These are phyloP conservation scores for Trichopus zeylanicus DNA, from an alignment of 116 monocot genomes.

Conservation along the genomic window DNA sequence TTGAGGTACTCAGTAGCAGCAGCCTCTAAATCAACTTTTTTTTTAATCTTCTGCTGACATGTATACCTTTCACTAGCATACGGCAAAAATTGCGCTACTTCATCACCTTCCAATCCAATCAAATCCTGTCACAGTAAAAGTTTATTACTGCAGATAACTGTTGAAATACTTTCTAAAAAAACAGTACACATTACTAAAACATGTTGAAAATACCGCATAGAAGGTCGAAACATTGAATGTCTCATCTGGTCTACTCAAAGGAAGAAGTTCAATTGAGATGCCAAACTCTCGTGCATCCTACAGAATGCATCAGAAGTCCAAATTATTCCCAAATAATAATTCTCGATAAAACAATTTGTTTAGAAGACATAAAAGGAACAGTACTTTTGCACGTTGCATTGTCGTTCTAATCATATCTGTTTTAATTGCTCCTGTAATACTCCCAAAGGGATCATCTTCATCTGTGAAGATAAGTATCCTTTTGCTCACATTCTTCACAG, in stretches of 20 bases:
- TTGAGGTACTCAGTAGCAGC: too few species aligned
- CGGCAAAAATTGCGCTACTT: conserved; percentile 50
- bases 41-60: too few species aligned
- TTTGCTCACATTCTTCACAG: conserved; percentile 55
- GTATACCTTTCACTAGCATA: conserved; percentile 55
- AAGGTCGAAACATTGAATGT: conserved; percentile 67
- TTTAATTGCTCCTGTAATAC: conserved; percentile 49
- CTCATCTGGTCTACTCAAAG: conserved; percentile 56
- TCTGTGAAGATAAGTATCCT: conserved; percentile 84
- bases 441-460: conserved; percentile 91
- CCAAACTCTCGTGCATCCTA: conserved; percentile 92
- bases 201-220: conserved; percentile 54
- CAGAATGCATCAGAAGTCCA: conserved; percentile 10
- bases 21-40: too few species aligned
- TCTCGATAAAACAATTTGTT: not conserved
- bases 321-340: not conserved
- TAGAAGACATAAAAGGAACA: not conserved
- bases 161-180: not conserved
- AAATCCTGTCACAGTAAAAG: conserved; percentile 36
- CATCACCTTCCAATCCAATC: conserved; percentile 63
- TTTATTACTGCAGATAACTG: not conserved
- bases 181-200: not conserved
- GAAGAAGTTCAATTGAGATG: conserved; percentile 89
- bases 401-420: conserved; percentile 91
- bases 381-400: conserved; percentile 83